These are phyloP conservation scores for Naganishia antarctica DNA, from an alignment of 768 basidiomycete species.

Conservation along the genomic window DNA sequence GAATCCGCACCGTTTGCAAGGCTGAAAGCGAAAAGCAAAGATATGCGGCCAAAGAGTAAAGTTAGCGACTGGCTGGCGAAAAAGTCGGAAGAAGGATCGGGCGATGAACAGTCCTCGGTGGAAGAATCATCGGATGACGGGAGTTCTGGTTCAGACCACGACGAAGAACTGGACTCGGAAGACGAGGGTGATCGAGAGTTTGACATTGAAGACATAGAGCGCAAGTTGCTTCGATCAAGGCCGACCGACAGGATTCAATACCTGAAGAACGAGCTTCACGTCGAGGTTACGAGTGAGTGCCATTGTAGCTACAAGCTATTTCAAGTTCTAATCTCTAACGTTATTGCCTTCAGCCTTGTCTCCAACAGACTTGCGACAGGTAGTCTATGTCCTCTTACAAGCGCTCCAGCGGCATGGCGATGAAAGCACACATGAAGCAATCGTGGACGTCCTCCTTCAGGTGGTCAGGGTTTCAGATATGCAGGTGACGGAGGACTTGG, in stretches of 20 bases:
- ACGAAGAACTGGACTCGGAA: background rate
- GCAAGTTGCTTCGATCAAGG: constrained; percentile 10
- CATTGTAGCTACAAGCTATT: background rate
- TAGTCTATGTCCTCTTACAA: constrained; percentile 16
- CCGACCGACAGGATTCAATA: constrained; percentile 17
- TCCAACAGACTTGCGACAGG: background rate
- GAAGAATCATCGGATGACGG: constrained; percentile 1
- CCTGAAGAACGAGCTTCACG: constrained; percentile 12
- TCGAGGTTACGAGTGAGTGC: background rate
- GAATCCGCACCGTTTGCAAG: constrained; percentile 15
- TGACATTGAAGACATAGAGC: constrained; percentile 12
- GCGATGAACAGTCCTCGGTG: background rate
- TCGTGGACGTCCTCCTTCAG: constrained; percentile 18
- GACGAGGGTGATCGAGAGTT: constrained; percentile 8
- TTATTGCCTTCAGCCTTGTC: background rate
- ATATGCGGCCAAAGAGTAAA: constrained; percentile 21
- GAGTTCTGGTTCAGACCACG: background rate
- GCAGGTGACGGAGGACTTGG: constrained; percentile 12
- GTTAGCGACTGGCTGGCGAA: constrained; percentile 23
- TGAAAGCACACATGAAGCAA: constrained; percentile 23
- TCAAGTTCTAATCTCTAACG: background rate
- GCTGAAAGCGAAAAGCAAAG: constrained; percentile 19
- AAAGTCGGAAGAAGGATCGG: constrained; percentile 23
- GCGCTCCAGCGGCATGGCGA: constrained; percentile 18
- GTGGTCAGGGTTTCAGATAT: constrained; percentile 4